Percentiles rank a stretch among this genome's conserved stretches.
These are phyloP conservation scores for Eurotiales sp. DNA, from an alignment of 2,329 filamentous ascomycete genomes.

Conservation along the genomic window DNA sequence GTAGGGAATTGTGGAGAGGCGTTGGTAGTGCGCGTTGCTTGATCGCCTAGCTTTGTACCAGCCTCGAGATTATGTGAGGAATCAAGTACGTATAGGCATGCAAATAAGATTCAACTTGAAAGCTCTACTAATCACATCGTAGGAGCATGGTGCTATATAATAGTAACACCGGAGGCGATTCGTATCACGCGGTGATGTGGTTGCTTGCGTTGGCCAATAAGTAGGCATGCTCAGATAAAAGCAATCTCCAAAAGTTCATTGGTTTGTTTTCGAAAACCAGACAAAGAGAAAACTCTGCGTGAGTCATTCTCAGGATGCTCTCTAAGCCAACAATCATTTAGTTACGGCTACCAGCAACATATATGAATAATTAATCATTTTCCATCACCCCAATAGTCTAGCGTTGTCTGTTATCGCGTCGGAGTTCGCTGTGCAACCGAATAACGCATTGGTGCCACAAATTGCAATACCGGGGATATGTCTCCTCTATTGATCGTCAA, in stretches of 20 bases:
- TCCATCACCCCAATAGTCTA: neutral
- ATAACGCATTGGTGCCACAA: neutral
- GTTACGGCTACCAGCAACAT: neutral
- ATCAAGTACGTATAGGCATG: too few species aligned
- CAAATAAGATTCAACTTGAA: too few species aligned
- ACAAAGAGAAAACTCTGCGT: neutral
- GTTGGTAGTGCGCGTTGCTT: neutral
- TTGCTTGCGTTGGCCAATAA: too few species aligned
- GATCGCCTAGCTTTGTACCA: neutral
- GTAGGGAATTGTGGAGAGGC: neutral
- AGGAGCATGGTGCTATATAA: too few species aligned
- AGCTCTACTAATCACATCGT: too few species aligned
- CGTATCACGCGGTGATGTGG: too few species aligned
- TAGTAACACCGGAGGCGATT: too few species aligned
- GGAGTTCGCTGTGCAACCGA: neutral
- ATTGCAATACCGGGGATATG: neutral
- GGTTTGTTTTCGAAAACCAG: too few species aligned
- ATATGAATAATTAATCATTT: neutral
- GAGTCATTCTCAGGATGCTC: neutral
- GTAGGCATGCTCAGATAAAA: too few species aligned
- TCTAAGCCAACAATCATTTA: too few species aligned
- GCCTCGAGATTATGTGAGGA: neutral
- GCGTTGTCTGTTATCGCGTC: neutral
- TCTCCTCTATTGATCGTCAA: neutral
- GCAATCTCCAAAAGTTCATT: too few species aligned